Evolutionary conservation across 2,329 filamentous ascomycete genomes (phyloP).

Genomic region (Colletotrichum gloeosporioides): DNA sequence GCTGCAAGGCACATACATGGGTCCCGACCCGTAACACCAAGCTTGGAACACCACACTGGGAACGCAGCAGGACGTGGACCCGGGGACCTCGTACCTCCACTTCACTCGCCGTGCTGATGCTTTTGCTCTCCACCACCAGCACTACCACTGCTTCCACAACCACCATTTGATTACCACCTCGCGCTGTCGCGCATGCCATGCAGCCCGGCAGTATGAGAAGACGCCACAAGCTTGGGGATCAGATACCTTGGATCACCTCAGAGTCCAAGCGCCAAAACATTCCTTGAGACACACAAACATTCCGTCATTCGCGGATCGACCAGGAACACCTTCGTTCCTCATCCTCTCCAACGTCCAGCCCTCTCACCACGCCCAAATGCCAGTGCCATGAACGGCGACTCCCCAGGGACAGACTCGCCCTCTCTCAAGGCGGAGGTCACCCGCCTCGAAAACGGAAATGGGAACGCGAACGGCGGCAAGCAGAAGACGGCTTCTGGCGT

Average conservation of each 20-base stretch:
- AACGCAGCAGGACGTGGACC: background rate
- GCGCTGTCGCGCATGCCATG: background rate
- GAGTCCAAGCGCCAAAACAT: conserved; percentile 8
- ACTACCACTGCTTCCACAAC: background rate
- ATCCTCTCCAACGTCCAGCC: background rate
- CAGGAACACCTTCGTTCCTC: background rate
- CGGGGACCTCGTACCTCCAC: background rate
- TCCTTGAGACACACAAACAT: conserved; percentile 2
- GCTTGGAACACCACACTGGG: background rate
- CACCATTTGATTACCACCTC: background rate
- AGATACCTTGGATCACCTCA: background rate
- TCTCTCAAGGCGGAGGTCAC: conserved; percentile 15
- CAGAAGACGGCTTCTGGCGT: background rate
- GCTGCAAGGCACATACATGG: background rate
- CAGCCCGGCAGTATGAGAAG: conserved; percentile 4
- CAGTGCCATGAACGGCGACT: conserved; percentile 1
- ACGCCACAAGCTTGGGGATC: conserved; percentile 1
- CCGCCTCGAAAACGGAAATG: background rate
- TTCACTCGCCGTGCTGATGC: background rate
- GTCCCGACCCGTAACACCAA: background rate
- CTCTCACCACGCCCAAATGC: background rate
- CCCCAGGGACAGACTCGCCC: background rate
- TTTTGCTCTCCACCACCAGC: background rate
- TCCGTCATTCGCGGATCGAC: background rate
- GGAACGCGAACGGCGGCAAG: background rate